Evolutionary conservation across 352 stramenopile genomes (phyloP).

Genomic region (Pythium brachiatum): DNA sequence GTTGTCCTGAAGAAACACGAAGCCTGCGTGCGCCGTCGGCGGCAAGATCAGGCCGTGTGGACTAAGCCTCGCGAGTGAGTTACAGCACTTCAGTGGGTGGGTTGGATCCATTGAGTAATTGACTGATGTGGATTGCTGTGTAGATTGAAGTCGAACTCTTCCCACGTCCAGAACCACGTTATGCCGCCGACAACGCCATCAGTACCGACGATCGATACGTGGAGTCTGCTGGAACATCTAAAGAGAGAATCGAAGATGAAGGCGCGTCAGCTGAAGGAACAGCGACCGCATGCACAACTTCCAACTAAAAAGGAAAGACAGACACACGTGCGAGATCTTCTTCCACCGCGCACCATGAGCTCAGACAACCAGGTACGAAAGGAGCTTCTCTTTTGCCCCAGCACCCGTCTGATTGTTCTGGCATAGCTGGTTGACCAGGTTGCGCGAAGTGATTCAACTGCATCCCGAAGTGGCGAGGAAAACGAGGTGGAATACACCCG

Average conservation of each 20-base stretch:
- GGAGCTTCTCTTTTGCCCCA: too few relatives aligned
- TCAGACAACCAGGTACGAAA: slow-evolving; percentile 6
- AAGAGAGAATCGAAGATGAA: slow-evolving; percentile 8
- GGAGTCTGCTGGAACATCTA: slow-evolving; percentile 15
- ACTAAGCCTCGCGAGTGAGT: slow-evolving; percentile 34
- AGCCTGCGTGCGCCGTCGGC: slow-evolving; percentile 36
- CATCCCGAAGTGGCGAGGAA: slow-evolving; percentile 10
- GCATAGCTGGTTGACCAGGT: background rate
- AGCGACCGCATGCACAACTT: background rate
- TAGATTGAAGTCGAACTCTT: slow-evolving; percentile 5
- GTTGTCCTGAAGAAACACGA: slow-evolving; percentile 47
- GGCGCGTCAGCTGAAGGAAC: slow-evolving; percentile 3
- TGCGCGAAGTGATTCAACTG: slow-evolving; percentile 3
- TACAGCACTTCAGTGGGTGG: background rate
- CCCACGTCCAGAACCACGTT: slow-evolving; percentile 22
- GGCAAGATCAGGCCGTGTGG: slow-evolving; percentile 58
- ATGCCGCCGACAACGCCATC: slow-evolving; percentile 4
- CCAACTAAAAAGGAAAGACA: background rate
- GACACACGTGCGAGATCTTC: background rate
- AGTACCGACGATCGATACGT: slow-evolving; percentile 9
- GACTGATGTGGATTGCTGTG: background rate
- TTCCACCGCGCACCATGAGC: background rate
- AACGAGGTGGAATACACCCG: background rate
- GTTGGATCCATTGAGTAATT: too few relatives aligned
- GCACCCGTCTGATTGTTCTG: too few relatives aligned